Base-by-base conservation (phyloP, 805 yeast species). In the Ogataea dorogensis region DNA sequence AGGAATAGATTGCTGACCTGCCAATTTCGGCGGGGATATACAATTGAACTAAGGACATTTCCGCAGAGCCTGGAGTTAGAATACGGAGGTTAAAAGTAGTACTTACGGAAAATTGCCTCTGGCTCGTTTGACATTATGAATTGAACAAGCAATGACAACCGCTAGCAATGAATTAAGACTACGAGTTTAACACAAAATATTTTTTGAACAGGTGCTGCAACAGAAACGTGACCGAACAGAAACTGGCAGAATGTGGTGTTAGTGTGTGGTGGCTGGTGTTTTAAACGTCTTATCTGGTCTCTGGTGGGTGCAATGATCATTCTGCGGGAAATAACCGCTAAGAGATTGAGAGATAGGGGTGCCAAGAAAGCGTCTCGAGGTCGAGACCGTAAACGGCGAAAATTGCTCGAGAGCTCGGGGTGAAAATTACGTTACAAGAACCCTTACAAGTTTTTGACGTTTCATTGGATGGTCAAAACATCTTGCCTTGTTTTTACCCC, bases 21-120 rank as follows among this genome's bases (percentile, higher is more conserved):
- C 94, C 75, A 32, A 86, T 80, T 64, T 93, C 99, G 21, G 86
- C 79, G 12, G 98, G 94, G 42, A 93, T 80, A 61, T 86, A 91
- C 53, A 93, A 68, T 67, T 93, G 96, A 38, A 91, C 80, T 57
- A 89, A 74, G 33, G 95, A 77, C 98, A 93, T 94, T 56, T 85
- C 95, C 84, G 98, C 98, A 43, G 98, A 91, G 73, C 96, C 51
- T 49, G 28, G 17, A 2, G 31, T 28, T 25, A 31, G 29, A 9
- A 17, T 5, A 10, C 18, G 8, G 9, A 10, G 5, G 7, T 9
- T 12, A 14, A 19, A 4, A 10, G 17, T 25, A 20, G 22, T 41
- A 49, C 58, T 39, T 53, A 53, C 60, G 60, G 51, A 55, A 55
- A 47, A 55, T 55, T 11, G 60, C 60, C 40, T 55, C 60, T 18